These are phyloP conservation scores for Sphagnum fallax DNA, from an alignment of 228 moss, liverwort and hornwort genomes.

Conservation along the genomic window DNA sequence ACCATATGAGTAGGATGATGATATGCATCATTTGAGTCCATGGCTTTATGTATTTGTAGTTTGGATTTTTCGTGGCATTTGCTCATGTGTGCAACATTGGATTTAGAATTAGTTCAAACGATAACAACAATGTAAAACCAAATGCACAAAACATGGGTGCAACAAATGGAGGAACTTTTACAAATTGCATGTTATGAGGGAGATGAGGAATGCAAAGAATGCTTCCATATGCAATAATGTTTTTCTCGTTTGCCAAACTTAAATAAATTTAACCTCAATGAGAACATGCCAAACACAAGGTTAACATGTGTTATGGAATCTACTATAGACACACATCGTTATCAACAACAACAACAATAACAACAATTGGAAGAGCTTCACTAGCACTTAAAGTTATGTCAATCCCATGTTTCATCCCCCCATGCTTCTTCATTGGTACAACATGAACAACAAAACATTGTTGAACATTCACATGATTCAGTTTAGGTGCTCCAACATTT, in stretches of 20 bases:
- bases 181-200: slow-evolving; percentile 59
- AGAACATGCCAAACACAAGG: slow-evolving; percentile 14
- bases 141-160: slow-evolving; percentile 68
- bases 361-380: slow-evolving; percentile 44
- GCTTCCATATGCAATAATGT: slow-evolving; percentile 44
- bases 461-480: slow-evolving; percentile 38
- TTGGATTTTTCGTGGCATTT: slow-evolving; percentile 60
- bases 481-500: slow-evolving; percentile 32
- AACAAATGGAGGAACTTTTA: slow-evolving; percentile 67
- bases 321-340: slow-evolving; percentile 29
- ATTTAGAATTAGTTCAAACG: slow-evolving; percentile 57
- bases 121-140: slow-evolving; percentile 53
- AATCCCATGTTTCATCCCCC: slow-evolving; percentile 29
- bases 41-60: background rate
- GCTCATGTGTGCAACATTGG: slow-evolving; percentile 47
- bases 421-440: slow-evolving; percentile 20
- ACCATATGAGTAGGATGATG: no score
- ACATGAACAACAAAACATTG: slow-evolving; percentile 41
- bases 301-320: slow-evolving; percentile 8
- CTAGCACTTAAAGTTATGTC: slow-evolving; percentile 58
- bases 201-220: slow-evolving; percentile 70
- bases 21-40: no score
- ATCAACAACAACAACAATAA: slow-evolving; percentile 45
- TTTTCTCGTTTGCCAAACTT: slow-evolving; percentile 53
- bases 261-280: slow-evolving; percentile 32